Base-by-base conservation (phyloP, 2,329 filamentous ascomycete species). In the Tolypocladium inflatum region DNA sequence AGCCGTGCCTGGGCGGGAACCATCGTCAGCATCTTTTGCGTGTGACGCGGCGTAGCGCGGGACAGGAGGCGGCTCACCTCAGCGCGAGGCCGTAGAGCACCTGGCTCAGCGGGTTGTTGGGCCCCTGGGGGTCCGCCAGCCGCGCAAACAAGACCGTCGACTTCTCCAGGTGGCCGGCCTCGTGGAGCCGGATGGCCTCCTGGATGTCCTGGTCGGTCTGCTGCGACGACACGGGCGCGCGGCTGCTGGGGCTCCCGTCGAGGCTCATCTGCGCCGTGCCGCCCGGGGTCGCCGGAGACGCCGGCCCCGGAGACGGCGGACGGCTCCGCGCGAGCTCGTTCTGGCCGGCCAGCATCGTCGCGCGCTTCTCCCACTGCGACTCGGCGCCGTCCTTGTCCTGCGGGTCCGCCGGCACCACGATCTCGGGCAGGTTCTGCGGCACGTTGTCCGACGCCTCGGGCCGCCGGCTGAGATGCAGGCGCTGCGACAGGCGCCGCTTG, bases 11-110 rank as follows among this genome's bases (percentile, higher is more conserved):
- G 69, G 62, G 60, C 58, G 56, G 48, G 39, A 62, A 6, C 38
- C 21, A 30, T 23, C 37, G 48, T 51, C 30, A 51, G 58, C 53
- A 10, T 37, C 35, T 38, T 38, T 41, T 54, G 57, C 26, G 79
- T 19, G 39, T 9, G 15, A 39, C 15, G 3, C 58, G 57, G 79
- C 13, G 39, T 9, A 19, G 30, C 15, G 3, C 17, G 17, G 19
- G 19, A 4, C 19, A 4, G 19, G 33, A 11, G 2, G 13, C 2
- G 48, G 19, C 83, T 74, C 73, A 92, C 88, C 91, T 83, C 63
- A 97, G 75, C 56, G 93, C 92, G 59, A 99, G 87, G 4, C 94
- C 94, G 70, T 96, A 99, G 56, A 99, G 81, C 41, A 99, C 94
- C 75, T 99, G 93, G 67, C 91, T 94, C 63, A 99, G 80, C 45